Base-by-base conservation (phyloP, 2,329 filamentous ascomycete genomes). In the Colletotrichum sansevieriae region DNA sequence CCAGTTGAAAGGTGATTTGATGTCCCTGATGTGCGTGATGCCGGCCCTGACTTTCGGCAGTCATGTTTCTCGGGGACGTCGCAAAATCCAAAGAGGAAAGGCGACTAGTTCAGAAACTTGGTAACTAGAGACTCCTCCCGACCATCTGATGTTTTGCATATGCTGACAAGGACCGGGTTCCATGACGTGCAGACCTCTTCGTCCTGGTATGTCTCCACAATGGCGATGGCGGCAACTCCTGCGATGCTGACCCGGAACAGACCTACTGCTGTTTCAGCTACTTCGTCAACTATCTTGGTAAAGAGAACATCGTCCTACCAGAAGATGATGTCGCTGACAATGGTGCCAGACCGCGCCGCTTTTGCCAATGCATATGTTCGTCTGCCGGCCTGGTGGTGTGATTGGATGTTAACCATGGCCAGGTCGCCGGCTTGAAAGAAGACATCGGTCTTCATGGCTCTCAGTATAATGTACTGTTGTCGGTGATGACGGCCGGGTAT, bases 391-490 rank as follows among this genome's bases (percentile, higher is more conserved):
- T 2, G 9, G 2, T 39, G 1, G 18, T 12, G 11, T 12, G 9
- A 11, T 7, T 2, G 11, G 12, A n/a, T n/a, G 3, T 47, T 47
- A 35, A 35, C 37, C 25, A 13, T 52, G 15, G 9, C 8, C 6
- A 67, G 64, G 64, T 68, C 12, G 81, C 80, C 13, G 83, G 83
- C 4, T 82, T 84, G 77, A 79, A 78, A 61, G 81, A 84, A 54
- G 83, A 85, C 22, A 74, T 85, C n/a, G 82, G 72, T 2, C 78
- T 87, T 64, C 80, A 81, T n/a, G 83, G 83, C 10, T 80, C 82
- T 39, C 76, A 85, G 74, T 70, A 80, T 52, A 83, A 82, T 70
- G 75, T 81, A 25, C 82, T 84, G 63, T 82, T 81, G 47, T 80
- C 80, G 11, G 74, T 79, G 37, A 74, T 75, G 54, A 75, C 74